Evolutionary conservation across 2,329 filamentous ascomycete genomes (phyloP).

Genomic region (Cordyceps cicadae): DNA sequence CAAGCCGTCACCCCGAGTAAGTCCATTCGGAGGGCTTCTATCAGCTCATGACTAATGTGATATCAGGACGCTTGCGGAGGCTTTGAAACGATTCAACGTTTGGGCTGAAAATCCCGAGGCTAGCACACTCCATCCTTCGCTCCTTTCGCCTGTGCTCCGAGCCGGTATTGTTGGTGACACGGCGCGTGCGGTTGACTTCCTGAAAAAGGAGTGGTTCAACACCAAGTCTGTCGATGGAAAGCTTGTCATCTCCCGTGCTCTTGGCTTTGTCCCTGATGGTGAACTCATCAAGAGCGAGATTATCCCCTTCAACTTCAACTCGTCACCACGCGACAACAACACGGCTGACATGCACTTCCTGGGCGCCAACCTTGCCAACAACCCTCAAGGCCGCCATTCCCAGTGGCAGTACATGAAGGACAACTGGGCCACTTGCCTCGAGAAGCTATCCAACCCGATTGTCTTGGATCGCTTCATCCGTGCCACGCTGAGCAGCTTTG

Average conservation of each 20-base stretch:
- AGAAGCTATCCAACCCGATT: constrained; percentile 73
- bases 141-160: constrained; percentile 73
- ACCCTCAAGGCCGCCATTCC: constrained; percentile 61
- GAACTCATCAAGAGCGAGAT: constrained; percentile 59
- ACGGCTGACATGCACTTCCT: constrained; percentile 83
- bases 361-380: constrained; percentile 62
- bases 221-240: constrained; percentile 86
- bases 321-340: constrained; percentile 55
- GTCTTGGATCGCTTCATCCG: constrained; percentile 84
- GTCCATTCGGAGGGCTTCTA: constrained; percentile 16
- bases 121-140: constrained; percentile 68
- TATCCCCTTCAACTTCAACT: constrained; percentile 72
- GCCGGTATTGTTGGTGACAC: constrained; percentile 65
- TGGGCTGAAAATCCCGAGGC: constrained; percentile 63
- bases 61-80: constrained; percentile 59
- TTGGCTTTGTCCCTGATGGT: constrained; percentile 64
- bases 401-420: constrained; percentile 82
- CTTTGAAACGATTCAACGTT: constrained; percentile 69
- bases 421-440: constrained; percentile 68
- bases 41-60: constrained; percentile 11
- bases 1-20: constrained; percentile 67
- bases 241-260: constrained; percentile 69
- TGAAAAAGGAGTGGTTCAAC: constrained; percentile 77
- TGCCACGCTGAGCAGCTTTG: constrained; percentile 69
- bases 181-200: constrained; percentile 57